These are phyloP conservation scores for Kalmanozyma brasiliensis DNA, from an alignment of 1,284 basidiomycete species.

Conservation along the genomic window DNA sequence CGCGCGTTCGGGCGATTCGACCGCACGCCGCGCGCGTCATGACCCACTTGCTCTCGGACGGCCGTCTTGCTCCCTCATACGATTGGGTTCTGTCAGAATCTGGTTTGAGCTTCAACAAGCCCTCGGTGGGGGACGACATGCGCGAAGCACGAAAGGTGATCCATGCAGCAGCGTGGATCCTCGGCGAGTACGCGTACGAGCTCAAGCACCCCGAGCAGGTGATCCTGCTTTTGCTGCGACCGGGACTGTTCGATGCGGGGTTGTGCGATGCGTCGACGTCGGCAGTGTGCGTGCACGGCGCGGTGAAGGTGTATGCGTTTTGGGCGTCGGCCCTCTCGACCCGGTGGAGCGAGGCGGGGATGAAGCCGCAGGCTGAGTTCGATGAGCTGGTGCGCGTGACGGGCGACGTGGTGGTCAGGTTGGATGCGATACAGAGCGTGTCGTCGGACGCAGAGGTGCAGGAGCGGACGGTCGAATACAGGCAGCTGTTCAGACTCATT, in stretches of 20 bases:
- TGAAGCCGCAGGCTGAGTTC: constrained; percentile 71
- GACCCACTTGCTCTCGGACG: constrained; percentile 80
- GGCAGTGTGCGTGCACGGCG: constrained; percentile 78
- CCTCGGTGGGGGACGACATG: constrained; percentile 69
- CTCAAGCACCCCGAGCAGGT: constrained; percentile 53
- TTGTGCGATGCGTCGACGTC: constrained; percentile 36
- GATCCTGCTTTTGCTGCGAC: constrained; percentile 72
- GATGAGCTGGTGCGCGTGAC: constrained; percentile 74
- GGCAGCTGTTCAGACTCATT: constrained; percentile 83
- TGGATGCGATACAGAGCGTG: constrained; percentile 73
- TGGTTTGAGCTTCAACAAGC: constrained; percentile 55
- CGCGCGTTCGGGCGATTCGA: constrained; percentile 80
- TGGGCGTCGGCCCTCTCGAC: constrained; percentile 81
- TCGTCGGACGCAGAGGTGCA: constrained; percentile 83
- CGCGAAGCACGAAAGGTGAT: constrained; percentile 74
- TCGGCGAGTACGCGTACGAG: constrained; percentile 82
- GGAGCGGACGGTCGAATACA: constrained; percentile 84
- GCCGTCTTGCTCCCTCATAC: constrained; percentile 15
- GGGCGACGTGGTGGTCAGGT: constrained; percentile 74
- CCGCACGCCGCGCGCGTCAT: constrained; percentile 83
- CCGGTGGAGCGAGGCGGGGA: constrained; percentile 81
- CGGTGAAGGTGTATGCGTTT: constrained; percentile 84
- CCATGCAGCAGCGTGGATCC: constrained; percentile 93
- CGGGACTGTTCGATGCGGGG: constrained; percentile 26
- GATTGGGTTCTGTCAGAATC: constrained; percentile 64